phyloP scores from a whole-genome alignment of 2,329 filamentous ascomycete genomes.

The Diaporthe citriasiana region DNA sequence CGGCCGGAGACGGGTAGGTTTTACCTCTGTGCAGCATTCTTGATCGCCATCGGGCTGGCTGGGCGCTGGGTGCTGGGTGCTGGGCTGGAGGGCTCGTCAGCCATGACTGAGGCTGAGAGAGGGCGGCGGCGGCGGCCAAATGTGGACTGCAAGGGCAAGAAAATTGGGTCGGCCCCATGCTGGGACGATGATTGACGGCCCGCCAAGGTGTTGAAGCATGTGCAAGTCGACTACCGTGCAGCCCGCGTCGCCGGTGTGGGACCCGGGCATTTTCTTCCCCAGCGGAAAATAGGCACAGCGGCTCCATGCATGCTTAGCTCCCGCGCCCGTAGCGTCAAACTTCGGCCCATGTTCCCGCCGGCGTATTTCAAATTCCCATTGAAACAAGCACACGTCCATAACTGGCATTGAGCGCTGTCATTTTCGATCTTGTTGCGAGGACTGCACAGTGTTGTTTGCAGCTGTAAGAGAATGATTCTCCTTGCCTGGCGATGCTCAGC shows the following conservation, averaged over 20 bases:
- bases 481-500: neutral
- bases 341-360: conserved; percentile 19
- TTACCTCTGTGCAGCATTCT: conserved; percentile 30
- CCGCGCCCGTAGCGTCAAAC: conserved; percentile 34
- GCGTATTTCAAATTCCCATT: conserved; percentile 35
- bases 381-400: conserved; percentile 17
- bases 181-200: conserved; percentile 33
- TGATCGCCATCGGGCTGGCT: conserved; percentile 10
- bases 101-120: conserved; percentile 12
- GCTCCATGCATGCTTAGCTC: conserved; percentile 33
- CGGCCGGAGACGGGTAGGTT: conserved; percentile 30
- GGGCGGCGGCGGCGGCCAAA: conserved; percentile 29
- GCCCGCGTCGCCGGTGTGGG: conserved; percentile 19
- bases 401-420: neutral
- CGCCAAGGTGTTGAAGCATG: conserved; percentile 21
- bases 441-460: neutral
- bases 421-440: neutral
- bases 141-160: conserved; percentile 17
- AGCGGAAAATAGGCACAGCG: conserved; percentile 27
- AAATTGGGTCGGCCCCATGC: conserved; percentile 25
- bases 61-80: neutral
- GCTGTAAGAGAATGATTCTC: neutral
- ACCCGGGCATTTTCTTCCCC: neutral
- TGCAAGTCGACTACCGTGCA: neutral
- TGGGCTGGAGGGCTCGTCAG: conserved; percentile 16